phyloP scores from a whole-genome alignment of 352 stramenopile genomes.

The Elongisporangium undulatum region DNA sequence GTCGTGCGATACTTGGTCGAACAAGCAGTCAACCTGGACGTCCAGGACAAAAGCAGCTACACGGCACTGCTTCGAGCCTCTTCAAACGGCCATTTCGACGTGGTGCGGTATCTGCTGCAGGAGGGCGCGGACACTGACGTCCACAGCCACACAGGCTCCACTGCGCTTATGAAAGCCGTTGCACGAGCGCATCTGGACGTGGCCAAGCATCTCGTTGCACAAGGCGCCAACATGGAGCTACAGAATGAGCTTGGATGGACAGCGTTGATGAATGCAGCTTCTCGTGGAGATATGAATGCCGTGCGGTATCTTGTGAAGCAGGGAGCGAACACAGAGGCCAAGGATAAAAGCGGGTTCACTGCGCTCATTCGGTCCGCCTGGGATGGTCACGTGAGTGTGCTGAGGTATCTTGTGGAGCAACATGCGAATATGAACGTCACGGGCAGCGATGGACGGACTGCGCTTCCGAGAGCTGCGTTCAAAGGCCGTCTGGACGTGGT shows the following conservation, averaged over 20 bases:
- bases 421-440: conserved; percentile 1
- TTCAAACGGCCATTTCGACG: conserved; percentile 4
- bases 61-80: conserved; percentile 7
- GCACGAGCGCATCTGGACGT: conserved; percentile 1
- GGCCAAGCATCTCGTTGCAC: background rate
- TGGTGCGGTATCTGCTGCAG: conserved; percentile 8
- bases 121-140: conserved; percentile 2
- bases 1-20: background rate
- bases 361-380: conserved; percentile 1
- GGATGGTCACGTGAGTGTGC: background rate
- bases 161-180: conserved; percentile 3
- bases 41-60: conserved; percentile 4
- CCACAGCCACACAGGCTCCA: background rate
- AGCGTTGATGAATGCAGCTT: background rate
- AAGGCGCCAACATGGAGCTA: background rate
- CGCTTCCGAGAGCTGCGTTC: conserved; percentile 3
- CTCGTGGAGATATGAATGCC: background rate
- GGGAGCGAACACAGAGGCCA: conserved; percentile 4
- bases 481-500: conserved; percentile 2
- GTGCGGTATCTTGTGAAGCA: conserved; percentile 7
- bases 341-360: background rate
- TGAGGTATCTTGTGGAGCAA: conserved; percentile 4
- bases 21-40: background rate
- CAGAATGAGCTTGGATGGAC: background rate
- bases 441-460: conserved; percentile 5